phyloP scores from a whole-genome alignment of 768 basidiomycete genomes.

The Mycena floridula region DNA sequence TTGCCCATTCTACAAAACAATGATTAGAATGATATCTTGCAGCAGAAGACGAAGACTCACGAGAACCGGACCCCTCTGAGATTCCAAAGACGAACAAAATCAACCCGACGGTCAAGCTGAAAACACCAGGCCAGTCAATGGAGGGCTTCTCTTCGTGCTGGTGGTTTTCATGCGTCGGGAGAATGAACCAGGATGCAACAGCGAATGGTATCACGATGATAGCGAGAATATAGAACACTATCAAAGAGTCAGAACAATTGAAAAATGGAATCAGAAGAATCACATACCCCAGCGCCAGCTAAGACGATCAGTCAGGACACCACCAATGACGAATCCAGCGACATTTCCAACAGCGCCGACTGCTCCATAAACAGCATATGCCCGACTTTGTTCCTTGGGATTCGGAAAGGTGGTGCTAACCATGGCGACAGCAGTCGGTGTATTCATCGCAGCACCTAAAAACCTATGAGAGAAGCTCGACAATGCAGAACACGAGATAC shows the following conservation, averaged over 20 bases:
- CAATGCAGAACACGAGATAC: too few relatives aligned
- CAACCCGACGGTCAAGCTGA: slow-evolving; percentile 6
- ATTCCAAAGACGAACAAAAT: slow-evolving; percentile 28
- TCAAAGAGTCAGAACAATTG: too few relatives aligned
- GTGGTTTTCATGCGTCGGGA: neutral
- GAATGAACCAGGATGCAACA: neutral
- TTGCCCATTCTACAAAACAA: slow-evolving; percentile 41
- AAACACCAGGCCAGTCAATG: neutral
- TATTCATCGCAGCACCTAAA: slow-evolving; percentile 9
- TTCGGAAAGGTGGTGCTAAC: slow-evolving; percentile 2
- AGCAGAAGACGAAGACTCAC: too few relatives aligned
- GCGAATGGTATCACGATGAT: neutral
- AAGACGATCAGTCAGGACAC: too few relatives aligned
- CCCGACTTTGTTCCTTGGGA: neutral
- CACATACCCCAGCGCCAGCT: too few relatives aligned
- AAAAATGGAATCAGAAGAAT: too few relatives aligned
- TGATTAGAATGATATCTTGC: too few relatives aligned
- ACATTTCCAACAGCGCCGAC: neutral
- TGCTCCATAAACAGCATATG: neutral
- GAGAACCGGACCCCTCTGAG: slow-evolving; percentile 18
- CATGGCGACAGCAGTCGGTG: slow-evolving; percentile 6
- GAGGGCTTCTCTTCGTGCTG: neutral
- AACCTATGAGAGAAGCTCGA: too few relatives aligned
- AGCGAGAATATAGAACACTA: slow-evolving; percentile 1
- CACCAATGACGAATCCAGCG: too few relatives aligned